Conservation (phyloP, 2,329 filamentous ascomycete species). For the Apiospora sp. region DNA sequence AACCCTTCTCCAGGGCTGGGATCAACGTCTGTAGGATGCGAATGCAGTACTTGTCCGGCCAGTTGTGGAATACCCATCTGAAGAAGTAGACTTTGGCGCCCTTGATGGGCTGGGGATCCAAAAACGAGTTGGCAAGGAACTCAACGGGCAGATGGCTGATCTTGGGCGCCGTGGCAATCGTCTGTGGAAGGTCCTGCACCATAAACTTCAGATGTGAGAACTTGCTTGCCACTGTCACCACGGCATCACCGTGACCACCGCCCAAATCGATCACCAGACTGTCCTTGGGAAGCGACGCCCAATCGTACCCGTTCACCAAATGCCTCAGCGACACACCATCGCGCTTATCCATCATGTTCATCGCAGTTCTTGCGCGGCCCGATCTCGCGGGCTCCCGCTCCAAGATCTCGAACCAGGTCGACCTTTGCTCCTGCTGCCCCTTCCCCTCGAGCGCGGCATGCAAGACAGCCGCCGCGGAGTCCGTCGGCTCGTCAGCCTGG, state of each 20-base stretch:
- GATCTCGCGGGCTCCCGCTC: slow-evolving; percentile 30
- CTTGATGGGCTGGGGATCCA: slow-evolving; percentile 1
- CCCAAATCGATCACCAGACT: slow-evolving; percentile 37
- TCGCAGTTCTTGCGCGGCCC: slow-evolving; percentile 32
- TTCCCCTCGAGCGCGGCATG: slow-evolving; percentile 14
- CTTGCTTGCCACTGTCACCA: slow-evolving; percentile 38
- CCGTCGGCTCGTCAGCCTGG: slow-evolving; percentile 5
- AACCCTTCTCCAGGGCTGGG: neutral
- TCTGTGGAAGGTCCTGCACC: slow-evolving; percentile 33
- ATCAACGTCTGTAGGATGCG: slow-evolving; percentile 15
- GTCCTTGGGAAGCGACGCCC: slow-evolving; percentile 27
- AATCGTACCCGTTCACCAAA: slow-evolving; percentile 33
- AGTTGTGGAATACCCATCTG: slow-evolving; percentile 20
- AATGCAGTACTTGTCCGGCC: slow-evolving; percentile 20
- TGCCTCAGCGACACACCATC: slow-evolving; percentile 32
- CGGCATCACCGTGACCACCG: slow-evolving; percentile 40
- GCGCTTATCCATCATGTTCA: slow-evolving; percentile 35
- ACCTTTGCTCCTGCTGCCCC: neutral
- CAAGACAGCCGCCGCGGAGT: slow-evolving; percentile 12
- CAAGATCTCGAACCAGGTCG: slow-evolving; percentile 31
- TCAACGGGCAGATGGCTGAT: slow-evolving; percentile 19
- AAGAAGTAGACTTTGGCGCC: slow-evolving; percentile 18
- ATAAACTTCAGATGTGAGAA: slow-evolving; percentile 40
- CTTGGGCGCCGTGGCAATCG: slow-evolving; percentile 19
- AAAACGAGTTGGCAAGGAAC: slow-evolving; percentile 16